Evolutionary conservation across 2,329 filamentous ascomycete genomes (phyloP).

Genomic region (Fusarium cicatricum): DNA sequence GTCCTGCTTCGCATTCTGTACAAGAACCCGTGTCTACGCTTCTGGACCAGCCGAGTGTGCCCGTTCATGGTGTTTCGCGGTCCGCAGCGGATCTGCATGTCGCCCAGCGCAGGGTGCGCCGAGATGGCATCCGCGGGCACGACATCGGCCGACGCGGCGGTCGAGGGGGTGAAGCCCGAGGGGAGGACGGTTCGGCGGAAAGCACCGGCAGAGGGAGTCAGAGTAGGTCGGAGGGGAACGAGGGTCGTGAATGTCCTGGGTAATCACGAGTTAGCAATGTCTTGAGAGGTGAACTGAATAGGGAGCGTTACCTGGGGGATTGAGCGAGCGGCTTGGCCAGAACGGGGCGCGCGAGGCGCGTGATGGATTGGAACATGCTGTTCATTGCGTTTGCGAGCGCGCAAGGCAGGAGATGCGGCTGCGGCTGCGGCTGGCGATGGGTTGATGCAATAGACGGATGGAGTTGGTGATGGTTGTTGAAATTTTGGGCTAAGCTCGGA

Average conservation of each 20-base stretch:
- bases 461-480: conserved; percentile 23
- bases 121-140: conserved; percentile 58
- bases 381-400: conserved; percentile 31
- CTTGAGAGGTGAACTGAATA: neutral
- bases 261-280: conserved; percentile 7
- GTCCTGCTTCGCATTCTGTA: conserved; percentile 58
- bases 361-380: conserved; percentile 41
- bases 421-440: conserved; percentile 26
- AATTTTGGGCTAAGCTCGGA: conserved; percentile 40
- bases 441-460: conserved; percentile 25
- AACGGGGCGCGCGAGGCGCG: conserved; percentile 44
- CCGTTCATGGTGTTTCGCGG: conserved; percentile 66
- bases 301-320: conserved; percentile 35
- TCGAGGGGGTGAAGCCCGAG: conserved; percentile 44
- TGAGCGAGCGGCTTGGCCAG: conserved; percentile 38
- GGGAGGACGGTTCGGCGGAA: conserved; percentile 44
- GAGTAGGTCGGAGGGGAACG: conserved; percentile 58
- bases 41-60: conserved; percentile 64
- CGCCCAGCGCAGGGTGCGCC: conserved; percentile 60
- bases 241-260: conserved; percentile 59
- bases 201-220: conserved; percentile 45
- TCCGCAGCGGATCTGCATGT: conserved; percentile 64
- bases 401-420: conserved; percentile 14
- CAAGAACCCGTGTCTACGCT: conserved; percentile 67
- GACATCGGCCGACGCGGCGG: conserved; percentile 51